phyloP scores from a whole-genome alignment of 1,139 yeast genomes.

The Hanseniaspora sp. region DNA sequence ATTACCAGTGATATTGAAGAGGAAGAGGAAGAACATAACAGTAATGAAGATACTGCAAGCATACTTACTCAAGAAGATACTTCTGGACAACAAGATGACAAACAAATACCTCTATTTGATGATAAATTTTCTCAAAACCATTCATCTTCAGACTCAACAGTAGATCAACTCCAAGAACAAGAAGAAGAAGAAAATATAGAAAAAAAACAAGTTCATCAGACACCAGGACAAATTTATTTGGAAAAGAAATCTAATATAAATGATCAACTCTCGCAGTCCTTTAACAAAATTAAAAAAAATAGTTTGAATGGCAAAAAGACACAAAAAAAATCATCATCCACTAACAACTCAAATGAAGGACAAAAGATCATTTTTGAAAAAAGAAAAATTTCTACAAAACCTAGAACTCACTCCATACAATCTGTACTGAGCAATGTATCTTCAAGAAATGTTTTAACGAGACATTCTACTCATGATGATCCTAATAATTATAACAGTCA shows the following conservation, averaged over 20 bases:
- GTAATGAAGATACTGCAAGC: no score
- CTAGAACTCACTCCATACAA: conserved; percentile 51
- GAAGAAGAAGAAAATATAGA: no score
- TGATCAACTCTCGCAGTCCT: background rate
- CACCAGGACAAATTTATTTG: background rate
- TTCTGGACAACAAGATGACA: no score
- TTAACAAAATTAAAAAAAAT: background rate
- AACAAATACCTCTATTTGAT: background rate
- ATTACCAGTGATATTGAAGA: no score
- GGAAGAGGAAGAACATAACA: no score
- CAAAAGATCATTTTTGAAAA: conserved; percentile 38
- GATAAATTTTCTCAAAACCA: background rate
- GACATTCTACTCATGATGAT: conserved; percentile 16
- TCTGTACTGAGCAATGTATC: conserved; percentile 55
- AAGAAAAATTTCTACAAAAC: conserved; percentile 39
- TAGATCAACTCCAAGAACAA: no score
- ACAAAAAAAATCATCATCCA: background rate
- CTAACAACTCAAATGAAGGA: background rate
- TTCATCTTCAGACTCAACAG: no score
- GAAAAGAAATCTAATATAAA: background rate
- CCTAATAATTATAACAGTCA: conserved; percentile 3
- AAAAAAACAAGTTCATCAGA: no score
- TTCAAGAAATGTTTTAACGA: conserved; percentile 32
- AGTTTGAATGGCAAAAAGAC: background rate
- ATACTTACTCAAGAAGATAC: no score